A percentile compares a stretch with the other conserved stretches of the same genome.
These are phyloP conservation scores for Quercus variabilis DNA, from an alignment of 306 rosid species.

Conservation along the genomic window DNA sequence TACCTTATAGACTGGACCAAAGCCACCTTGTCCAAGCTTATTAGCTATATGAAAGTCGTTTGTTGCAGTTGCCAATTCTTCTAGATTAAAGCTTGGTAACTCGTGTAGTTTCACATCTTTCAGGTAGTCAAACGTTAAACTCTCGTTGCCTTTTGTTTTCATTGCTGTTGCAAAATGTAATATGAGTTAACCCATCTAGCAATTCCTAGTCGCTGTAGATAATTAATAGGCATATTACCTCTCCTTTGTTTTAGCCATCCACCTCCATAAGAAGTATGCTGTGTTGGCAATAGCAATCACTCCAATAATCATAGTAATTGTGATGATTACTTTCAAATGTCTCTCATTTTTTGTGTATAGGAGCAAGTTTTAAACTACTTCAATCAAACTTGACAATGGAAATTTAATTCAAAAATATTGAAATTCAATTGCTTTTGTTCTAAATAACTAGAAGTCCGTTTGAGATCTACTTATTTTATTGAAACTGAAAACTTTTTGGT, in stretches of 20 bases:
- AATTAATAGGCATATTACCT: not conserved
- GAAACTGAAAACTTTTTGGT: too few relatives aligned
- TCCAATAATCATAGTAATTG: not conserved
- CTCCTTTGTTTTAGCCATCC: not conserved
- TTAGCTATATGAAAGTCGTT: not conserved
- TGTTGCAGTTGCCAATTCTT: slow-evolving; percentile 1
- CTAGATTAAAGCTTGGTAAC: not conserved
- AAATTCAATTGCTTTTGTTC: too few relatives aligned
- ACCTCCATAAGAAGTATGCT: slow-evolving; percentile 8
- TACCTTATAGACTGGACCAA: slow-evolving; percentile 1
- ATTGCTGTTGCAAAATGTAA: not conserved
- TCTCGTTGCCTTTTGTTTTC: not conserved
- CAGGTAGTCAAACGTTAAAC: not conserved
- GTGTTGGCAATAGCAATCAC: not conserved
- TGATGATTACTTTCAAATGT: not conserved
- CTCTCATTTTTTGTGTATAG: not conserved
- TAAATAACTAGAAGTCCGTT: too few relatives aligned
- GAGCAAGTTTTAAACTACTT: not conserved
- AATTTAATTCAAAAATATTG: too few relatives aligned
- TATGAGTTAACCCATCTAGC: too few relatives aligned
- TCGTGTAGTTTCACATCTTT: not conserved
- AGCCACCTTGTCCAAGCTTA: slow-evolving; percentile 16
- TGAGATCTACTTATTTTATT: too few relatives aligned
- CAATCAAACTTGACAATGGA: too few relatives aligned
- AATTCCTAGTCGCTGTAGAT: not conserved